Percentiles rank a stretch among this genome's conserved stretches.
phyloP scores from a whole-genome alignment of 148 eudicot species.

The Selenicereus undatus region DNA sequence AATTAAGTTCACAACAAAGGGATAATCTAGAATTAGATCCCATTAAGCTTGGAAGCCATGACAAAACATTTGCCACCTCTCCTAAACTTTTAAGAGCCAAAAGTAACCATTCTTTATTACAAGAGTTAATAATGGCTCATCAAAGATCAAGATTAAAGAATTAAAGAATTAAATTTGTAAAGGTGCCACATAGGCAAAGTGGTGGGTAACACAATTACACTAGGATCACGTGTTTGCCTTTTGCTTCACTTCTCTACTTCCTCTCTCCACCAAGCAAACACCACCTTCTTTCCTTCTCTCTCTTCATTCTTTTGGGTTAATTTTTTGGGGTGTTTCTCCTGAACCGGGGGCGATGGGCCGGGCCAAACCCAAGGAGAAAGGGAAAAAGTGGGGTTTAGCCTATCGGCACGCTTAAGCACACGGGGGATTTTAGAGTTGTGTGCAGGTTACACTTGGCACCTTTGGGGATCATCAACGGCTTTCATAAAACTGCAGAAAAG shows the following conservation, averaged over 20 bases:
- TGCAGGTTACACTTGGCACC: neutral
- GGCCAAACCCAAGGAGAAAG: neutral
- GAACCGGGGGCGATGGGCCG: conserved; percentile 1
- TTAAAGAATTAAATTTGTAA: too few relatives aligned
- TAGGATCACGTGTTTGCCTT: conserved; percentile 1
- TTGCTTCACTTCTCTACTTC: conserved; percentile 2
- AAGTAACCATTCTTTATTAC: neutral
- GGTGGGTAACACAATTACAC: neutral
- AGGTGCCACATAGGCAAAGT: neutral
- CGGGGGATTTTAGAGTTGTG: neutral
- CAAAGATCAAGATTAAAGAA: neutral
- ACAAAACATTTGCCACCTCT: neutral
- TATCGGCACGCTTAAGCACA: conserved; percentile 5
- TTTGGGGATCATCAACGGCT: neutral
- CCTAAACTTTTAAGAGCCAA: neutral
- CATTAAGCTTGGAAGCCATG: neutral
- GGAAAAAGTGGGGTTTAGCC: neutral
- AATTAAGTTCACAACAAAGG: neutral
- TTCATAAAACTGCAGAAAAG: too few relatives aligned
- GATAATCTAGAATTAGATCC: neutral
- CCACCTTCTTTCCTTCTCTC: neutral
- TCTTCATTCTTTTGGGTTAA: neutral
- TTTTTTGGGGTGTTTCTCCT: neutral
- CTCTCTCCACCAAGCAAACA: neutral
- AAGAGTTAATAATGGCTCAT: neutral